Base-by-base conservation (phyloP, 768 basidiomycete species). In the Xanthoconium stramineum region DNA sequence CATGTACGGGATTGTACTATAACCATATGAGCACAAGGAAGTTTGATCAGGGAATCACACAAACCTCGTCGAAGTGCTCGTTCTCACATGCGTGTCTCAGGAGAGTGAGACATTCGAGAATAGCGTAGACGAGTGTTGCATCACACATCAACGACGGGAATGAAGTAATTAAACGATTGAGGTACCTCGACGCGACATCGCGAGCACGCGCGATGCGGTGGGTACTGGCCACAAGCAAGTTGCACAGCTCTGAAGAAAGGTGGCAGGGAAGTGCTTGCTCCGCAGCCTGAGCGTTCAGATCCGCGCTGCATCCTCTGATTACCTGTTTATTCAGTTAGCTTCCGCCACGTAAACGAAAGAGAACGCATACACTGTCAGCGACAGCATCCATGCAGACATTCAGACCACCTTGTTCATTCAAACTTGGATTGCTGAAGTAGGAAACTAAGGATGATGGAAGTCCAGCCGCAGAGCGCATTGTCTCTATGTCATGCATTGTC, bases 61-160 rank as follows among this genome's bases (percentile, higher is more conserved):
- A 51, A 60, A 91, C 94, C 83, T 98, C 96, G 72, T 98, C 93
- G 5, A 83, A 75, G 62, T 85, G 93, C 74, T 97, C 93, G 58
- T 93, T 89, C 71, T 98, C 92, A 65, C 91, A 93, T 1, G 93
- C 86, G 47, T 85, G 82, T 56, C 94, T 84, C 59, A 98, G 75
- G 10, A 98, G 77, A 0, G 97, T 98, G 56, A 99, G 78, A 44
- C 92, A 87, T 65, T 99, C 96, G 38, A 98, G 78, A 47, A 98
- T 88, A 38, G 91, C 84, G 61, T 88, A 94, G 7, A 98, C 89
- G 13, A 98, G 80, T 11, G 85, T 79, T 5, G 87, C 83, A 64
- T 95, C 89, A 72, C 96, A 98, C 83, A 97, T 89, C 48, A 99
- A 76, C 14, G 94, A 94, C 2, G 97, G 94, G 72, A 98, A 98